A percentile compares a stretch with the other conserved stretches of the same genome.
Conservation (phyloP, 176 grass and related monocot genomes). For the Bothriochloa decipiens region DNA sequence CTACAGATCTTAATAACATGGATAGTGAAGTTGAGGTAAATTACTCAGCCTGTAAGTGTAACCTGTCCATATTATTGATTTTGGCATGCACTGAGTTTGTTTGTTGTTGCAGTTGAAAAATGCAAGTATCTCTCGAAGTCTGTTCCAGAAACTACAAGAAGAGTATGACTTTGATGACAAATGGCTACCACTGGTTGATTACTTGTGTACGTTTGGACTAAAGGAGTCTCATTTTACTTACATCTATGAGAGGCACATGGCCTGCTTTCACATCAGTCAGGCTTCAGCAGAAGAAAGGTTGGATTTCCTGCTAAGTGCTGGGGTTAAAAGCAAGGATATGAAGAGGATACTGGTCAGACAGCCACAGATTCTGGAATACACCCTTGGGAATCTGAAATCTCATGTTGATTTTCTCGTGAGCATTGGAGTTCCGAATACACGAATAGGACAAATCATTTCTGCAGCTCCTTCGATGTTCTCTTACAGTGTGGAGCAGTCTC, state of each 20-base stretch:
- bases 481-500: slow-evolving; percentile 86
- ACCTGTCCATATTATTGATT: slow-evolving; percentile 37
- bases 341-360: slow-evolving; percentile 88
- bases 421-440: slow-evolving; percentile 62
- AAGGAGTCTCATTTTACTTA: slow-evolving; percentile 84
- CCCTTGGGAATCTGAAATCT: slow-evolving; percentile 80
- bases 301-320: slow-evolving; percentile 70
- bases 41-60: slow-evolving; percentile 25
- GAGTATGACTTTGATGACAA: slow-evolving; percentile 82
- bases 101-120: slow-evolving; percentile 72
- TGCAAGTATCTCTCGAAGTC: slow-evolving; percentile 60
- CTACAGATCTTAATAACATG: slow-evolving; percentile 42
- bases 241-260: slow-evolving; percentile 88
- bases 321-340: slow-evolving; percentile 89
- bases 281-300: slow-evolving; percentile 84
- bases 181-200: slow-evolving; percentile 90
- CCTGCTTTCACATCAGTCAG: slow-evolving; percentile 76
- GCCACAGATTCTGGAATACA: slow-evolving; percentile 92
- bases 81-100: slow-evolving; percentile 2
- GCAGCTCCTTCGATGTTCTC: slow-evolving; percentile 85
- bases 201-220: slow-evolving; percentile 87
- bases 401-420: slow-evolving; percentile 84
- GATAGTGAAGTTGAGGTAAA: slow-evolving; percentile 67
- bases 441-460: slow-evolving; percentile 80
- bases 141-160: slow-evolving; percentile 83